These are phyloP conservation scores for Gyromitra esculenta DNA, from an alignment of 2,329 filamentous ascomycete species.

Conservation along the genomic window DNA sequence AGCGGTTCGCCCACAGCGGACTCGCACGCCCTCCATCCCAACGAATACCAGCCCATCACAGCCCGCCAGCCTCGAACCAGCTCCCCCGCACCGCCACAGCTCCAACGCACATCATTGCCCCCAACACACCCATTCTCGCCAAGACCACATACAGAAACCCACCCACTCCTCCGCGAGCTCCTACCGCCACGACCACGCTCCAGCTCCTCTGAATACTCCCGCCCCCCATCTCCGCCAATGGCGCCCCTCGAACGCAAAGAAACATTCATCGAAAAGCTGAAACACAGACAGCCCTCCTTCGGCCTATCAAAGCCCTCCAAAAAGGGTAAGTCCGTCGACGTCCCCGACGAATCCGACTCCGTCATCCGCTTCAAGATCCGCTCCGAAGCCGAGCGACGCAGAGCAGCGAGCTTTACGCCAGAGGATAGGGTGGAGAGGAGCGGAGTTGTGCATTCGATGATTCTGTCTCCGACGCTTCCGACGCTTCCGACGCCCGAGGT, in stretches of 20 bases:
- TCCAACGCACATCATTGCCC: background rate
- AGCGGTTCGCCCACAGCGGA: background rate
- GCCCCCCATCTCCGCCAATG: no score
- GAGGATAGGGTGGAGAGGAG: slow-evolving; percentile 4
- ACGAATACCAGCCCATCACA: background rate
- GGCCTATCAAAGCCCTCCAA: background rate
- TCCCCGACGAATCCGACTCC: slow-evolving; percentile 14
- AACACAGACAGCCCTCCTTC: background rate
- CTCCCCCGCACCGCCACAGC: background rate
- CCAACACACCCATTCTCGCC: background rate
- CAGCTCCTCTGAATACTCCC: background rate
- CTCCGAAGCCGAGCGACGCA: slow-evolving; percentile 19
- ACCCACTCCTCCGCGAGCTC: background rate
- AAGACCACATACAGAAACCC: background rate
- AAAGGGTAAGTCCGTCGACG: background rate
- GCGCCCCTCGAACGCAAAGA: background rate
- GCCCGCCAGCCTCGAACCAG: background rate
- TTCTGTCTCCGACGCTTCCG: background rate
- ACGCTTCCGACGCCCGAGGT: background rate
- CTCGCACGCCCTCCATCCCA: background rate
- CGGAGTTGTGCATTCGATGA: slow-evolving; percentile 2
- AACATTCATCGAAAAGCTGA: background rate
- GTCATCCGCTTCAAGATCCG: slow-evolving; percentile 12
- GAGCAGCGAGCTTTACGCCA: slow-evolving; percentile 1
- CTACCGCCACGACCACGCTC: background rate